Base-by-base conservation (phyloP, 192 early-diverging fungal genomes). In the Coemansia sp. region DNA sequence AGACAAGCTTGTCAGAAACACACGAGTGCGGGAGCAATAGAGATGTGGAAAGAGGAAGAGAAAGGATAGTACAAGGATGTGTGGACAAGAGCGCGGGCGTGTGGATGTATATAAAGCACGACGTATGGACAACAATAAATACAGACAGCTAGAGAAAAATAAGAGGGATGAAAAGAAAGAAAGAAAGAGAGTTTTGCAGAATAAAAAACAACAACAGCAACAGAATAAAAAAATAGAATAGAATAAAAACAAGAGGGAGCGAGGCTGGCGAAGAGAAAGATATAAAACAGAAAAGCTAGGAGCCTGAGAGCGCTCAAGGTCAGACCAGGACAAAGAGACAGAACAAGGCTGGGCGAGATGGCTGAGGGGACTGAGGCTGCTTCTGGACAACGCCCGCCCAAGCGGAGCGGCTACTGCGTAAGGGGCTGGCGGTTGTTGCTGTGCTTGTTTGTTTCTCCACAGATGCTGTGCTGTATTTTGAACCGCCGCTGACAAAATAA, bases 11-110 rank as follows among this genome's bases (percentile, higher is more conserved):
- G 48, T 17, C 16, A 16, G 11, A 32, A 32, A 4, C 32, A 32
- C 32, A 32, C 32, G 4, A 32, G 32, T 32, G 32, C 2, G 32
- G 32, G 32, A 32, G 32, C 32, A 32, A 32, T 32, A 32, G 32
- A 32, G 17, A 43, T 22, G n/a, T 58, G 56, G 55, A 57, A 67
- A 43, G 20, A 61, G 50, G 22, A 38, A 40, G 64, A 53, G 40
- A 7, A 58, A 49, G 37, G 40, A 67, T 38, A 55, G 48, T 38
- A 53, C 37, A 63, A 57, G 32, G 38, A 48, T 62, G 5, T 62
- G 61, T 44, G 16, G 48, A n/a, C 48, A 16, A 49, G 48, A 49
- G 48, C 14, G 19, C 4, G 48, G 19, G n/a, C 4, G 32, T 32
- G 32, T 32, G 32, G 32, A 32, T 32, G 32, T 32, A 50, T 50